phyloP scores from a whole-genome alignment of 352 stramenopile genomes.

The Thraustochytrium aureum region DNA sequence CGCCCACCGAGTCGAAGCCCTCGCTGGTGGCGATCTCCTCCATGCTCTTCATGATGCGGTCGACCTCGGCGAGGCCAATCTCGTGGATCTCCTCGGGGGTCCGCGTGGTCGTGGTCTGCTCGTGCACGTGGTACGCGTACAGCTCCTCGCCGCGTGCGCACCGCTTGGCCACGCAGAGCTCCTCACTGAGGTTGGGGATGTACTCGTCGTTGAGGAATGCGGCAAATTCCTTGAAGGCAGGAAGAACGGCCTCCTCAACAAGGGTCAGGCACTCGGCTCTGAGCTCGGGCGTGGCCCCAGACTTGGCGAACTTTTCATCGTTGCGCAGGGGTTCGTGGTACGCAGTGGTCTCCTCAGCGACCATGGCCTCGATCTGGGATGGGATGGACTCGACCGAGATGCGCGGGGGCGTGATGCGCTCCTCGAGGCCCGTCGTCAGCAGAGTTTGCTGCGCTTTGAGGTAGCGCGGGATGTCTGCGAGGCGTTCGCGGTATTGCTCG shows the following conservation, averaged over 20 bases:
- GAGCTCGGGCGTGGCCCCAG: not conserved
- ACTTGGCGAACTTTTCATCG: not conserved
- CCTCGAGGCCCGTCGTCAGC: not conserved
- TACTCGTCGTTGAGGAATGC: constrained; percentile 55
- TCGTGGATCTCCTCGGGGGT: constrained; percentile 61
- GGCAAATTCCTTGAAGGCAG: not conserved
- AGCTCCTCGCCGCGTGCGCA: constrained; percentile 59
- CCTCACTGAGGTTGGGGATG: constrained; percentile 59
- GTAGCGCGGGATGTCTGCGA: constrained; percentile 4
- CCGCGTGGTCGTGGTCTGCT: constrained; percentile 62
- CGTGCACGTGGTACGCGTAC: constrained; percentile 60
- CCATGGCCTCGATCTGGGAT: not conserved
- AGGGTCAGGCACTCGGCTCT: not conserved
- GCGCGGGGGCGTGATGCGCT: not conserved
- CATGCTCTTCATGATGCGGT: constrained; percentile 58
- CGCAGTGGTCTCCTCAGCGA: not conserved
- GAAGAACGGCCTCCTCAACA: not conserved
- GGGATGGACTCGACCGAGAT: not conserved
- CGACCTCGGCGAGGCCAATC: constrained; percentile 59
- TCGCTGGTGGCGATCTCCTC: constrained; percentile 57
- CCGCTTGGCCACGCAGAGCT: constrained; percentile 58
- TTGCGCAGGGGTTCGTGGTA: constrained; percentile 58
- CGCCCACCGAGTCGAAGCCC: constrained; percentile 51
- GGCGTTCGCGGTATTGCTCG: not conserved
- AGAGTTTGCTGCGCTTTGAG: not conserved